Percentiles rank a stretch among this genome's conserved stretches.
phyloP scores from a whole-genome alignment of 2,329 filamentous ascomycete species.

The Lachnellula arida region DNA sequence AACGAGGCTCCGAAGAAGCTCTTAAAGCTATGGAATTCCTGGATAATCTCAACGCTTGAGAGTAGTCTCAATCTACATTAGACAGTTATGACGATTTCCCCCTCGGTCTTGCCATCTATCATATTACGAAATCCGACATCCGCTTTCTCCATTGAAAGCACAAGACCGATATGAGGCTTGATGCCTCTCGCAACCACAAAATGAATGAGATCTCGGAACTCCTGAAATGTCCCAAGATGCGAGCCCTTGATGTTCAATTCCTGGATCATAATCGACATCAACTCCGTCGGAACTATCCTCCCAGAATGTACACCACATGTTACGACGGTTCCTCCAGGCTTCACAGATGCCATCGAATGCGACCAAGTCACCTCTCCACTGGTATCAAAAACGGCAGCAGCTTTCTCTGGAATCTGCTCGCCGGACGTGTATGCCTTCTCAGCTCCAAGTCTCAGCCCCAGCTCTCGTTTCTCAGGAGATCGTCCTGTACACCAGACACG shows the following conservation, averaged over 20 bases:
- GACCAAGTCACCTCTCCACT: constrained; percentile 17
- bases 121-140: constrained; percentile 17
- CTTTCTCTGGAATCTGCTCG: constrained; percentile 16
- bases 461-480: constrained; percentile 15
- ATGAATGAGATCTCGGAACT: constrained; percentile 17
- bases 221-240: constrained; percentile 18
- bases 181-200: constrained; percentile 20
- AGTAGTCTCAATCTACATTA: neutral
- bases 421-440: constrained; percentile 15
- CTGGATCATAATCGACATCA: constrained; percentile 16
- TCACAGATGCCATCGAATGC: constrained; percentile 17
- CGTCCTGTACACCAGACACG: constrained; percentile 21
- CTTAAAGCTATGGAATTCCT: constrained; percentile 1
- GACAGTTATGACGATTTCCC: constrained; percentile 19
- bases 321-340: constrained; percentile 18
- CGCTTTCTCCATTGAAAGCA: constrained; percentile 16
- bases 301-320: constrained; percentile 20
- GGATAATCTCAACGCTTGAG: neutral
- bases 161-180: constrained; percentile 17
- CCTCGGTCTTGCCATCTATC: constrained; percentile 17
- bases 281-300: constrained; percentile 9
- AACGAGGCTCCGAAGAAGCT: constrained; percentile 17
- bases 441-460: constrained; percentile 20
- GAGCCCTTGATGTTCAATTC: constrained; percentile 18
- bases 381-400: constrained; percentile 21